Base-by-base conservation (phyloP, 495 filamentous ascomycete species). In the Aspergillus ellipticus region DNA sequence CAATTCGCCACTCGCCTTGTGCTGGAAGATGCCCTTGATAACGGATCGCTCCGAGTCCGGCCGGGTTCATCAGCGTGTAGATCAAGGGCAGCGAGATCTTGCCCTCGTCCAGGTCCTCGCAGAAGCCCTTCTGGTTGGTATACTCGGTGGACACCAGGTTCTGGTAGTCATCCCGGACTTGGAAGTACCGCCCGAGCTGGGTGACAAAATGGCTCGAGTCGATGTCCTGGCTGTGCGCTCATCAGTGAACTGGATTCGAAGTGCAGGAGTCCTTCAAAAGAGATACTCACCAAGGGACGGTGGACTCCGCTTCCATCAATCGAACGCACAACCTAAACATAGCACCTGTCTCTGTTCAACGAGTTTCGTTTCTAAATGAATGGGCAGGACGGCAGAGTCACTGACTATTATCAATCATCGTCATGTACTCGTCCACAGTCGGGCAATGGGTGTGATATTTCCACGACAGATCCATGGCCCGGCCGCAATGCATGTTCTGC, bases 401-500 rank as follows among this genome's bases (percentile, higher is more conserved):
- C 47, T 33, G 10, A 50, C 47, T 56, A 3, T 65, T 54, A 8
- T 65, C 61, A 4, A 71, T 54, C 65, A 70, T 70, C 7, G 57
- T 22, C 10, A 72, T 33, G 42, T 73, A 74, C 46, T 72, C 55
- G 2, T 51, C 49, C 20, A 54, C 59, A 7, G 62, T 52, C 1
- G 71, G 70, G 31, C 57, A 69, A 17, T 26, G 31, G 13, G 35
- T 6, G n/a, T 57, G 49, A 51, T 61, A 33, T 4, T 33, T 58
- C 70, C 68, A 72, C 49, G 63, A 62, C 4, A 74, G 52, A 35
- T 74, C 71, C 42, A 53, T 51, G 37, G 58, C 51, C 54, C 73
- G 70, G 7, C 71, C 71, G 1, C 58, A 31, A 43, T 64, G 55
- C 11, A 70, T 31, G 13, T 68, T 43, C 26, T 54, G 16, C 29